A percentile compares a stretch with the other conserved stretches of the same genome.
Evolutionary conservation across 2,329 filamentous ascomycete species (phyloP).

Genomic region (Trichoderma sp.): DNA sequence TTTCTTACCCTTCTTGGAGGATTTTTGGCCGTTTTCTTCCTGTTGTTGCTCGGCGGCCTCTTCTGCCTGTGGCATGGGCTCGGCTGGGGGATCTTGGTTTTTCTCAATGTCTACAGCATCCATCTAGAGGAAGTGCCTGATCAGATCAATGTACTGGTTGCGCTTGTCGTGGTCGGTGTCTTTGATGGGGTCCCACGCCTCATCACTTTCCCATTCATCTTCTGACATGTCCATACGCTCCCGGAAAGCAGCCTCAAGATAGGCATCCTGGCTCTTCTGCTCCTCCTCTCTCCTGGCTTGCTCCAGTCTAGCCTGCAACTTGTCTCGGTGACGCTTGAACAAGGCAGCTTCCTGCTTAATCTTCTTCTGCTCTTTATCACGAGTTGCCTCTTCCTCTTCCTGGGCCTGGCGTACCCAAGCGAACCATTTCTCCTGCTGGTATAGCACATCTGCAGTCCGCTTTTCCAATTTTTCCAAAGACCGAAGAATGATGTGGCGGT

Average conservation of each 20-base stretch:
- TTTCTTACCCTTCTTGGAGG: not conserved
- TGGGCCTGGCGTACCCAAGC: conserved; percentile 7
- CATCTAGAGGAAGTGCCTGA: conserved; percentile 33
- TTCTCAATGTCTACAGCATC: conserved; percentile 1
- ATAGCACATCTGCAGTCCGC: not conserved
- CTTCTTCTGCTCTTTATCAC: conserved; percentile 10
- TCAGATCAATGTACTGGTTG: conserved; percentile 30
- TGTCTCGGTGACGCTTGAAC: conserved; percentile 30
- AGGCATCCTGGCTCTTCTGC: conserved; percentile 29
- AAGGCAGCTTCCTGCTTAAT: conserved; percentile 27
- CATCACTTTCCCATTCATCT: conserved; percentile 25
- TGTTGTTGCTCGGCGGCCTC: not conserved
- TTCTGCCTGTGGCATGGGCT: not conserved
- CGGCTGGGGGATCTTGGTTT: not conserved
- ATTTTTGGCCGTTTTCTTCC: not conserved
- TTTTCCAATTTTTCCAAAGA: not conserved
- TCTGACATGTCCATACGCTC: conserved; percentile 26
- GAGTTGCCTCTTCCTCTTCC: not conserved
- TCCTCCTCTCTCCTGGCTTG: conserved; percentile 28
- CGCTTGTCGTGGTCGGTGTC: conserved; percentile 27
- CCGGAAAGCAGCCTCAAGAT: conserved; percentile 29
- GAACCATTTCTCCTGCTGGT: conserved; percentile 12
- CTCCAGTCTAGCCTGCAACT: conserved; percentile 25
- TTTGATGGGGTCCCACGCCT: conserved; percentile 31
- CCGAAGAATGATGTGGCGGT: conserved; percentile 3